Base-by-base conservation (phyloP, 2,329 filamentous ascomycete genomes). In the Fusarium buharicum region DNA sequence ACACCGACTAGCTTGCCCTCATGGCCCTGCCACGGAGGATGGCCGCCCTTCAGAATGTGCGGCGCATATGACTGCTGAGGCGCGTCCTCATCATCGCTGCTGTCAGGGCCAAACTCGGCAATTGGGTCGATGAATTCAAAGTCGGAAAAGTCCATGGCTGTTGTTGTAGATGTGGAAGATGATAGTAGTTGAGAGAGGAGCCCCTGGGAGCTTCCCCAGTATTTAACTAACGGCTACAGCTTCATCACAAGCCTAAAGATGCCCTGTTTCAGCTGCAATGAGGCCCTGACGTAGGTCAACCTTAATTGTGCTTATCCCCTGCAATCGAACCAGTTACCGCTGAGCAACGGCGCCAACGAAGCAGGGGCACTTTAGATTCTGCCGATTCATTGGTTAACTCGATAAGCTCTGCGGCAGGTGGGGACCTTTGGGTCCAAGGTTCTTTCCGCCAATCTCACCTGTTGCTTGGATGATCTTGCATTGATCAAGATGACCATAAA, bases 1-100 rank as follows among this genome's bases (percentile, higher is more conserved):
- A 77, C 70, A 16, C 73, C 75, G 11, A 73, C 55, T 27, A 74
- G 69, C 47, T 72, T 69, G 27, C 65, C 68, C 13, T 65, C 60
- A 34, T 72, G 72, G 24, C 72, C 72, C 39, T 68, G 62, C 72
- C 72, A 74, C 11, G 72, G 72, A 3, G 70, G 69, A 44, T 68
- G 68, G 8, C 67, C 64, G 7, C 59, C 62, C 5, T 52, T 24
- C 22, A 24, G 48, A 9, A 59, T 41, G 22, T 49, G 36, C 30
- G 44, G 46, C 31, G 20, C 40, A 20, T 38, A 30, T 12, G 22
- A 37, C 18, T 49, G 38, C 36, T 59, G 55, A n/a, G 49, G 46
- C 20, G 20, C 24, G 17, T 61, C 67, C 18, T 61, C 37, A 0
- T 68, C 66, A 12, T 57, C 43, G 36, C 47, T 55, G 12, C 50